Base-by-base conservation (phyloP, 352 stramenopile genomes). In the Globisporangium yorkense region DNA sequence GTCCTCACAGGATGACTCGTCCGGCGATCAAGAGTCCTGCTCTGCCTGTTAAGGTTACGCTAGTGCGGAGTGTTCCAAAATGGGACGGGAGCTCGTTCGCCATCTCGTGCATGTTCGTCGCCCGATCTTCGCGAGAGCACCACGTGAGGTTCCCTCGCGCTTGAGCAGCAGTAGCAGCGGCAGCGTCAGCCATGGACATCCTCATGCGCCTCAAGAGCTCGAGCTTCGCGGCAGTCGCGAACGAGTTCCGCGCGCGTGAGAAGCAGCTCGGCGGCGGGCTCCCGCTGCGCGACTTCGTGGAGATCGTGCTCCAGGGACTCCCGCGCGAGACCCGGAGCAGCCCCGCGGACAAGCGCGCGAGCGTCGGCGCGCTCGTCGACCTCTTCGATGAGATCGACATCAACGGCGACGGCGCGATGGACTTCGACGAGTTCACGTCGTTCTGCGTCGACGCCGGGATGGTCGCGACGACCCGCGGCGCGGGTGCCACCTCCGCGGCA, bases 341-440 rank as follows among this genome's bases (percentile, higher is more conserved):
- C 41, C 18, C n/a, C 1, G 68, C 75, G 10, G 81, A 88, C 35
- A 87, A 87, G 47, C 54, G 59, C 41, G 69, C 70, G 0, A 84
- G 71, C 52, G 65, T 93, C 8, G 77, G 62, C 54, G 78, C 79
- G 21, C 70, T 93, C 12, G 64, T 91, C 9, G 83, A 92, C 40
- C 66, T 92, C 12, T 96, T 96, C 39, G 79, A 94, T 31, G 77
- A 88, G 59, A 96, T 96, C 50, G 86, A 96, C 61, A 89, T 92
- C 63, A 96, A 96, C 48, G 86, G 86, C 29, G 86, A 96, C 41
- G 83, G 84, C 6, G 71, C 71, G 3, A 87, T 94, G 70, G 86
- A 96, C 46, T 93, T 92, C 54, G 81, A 89, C 27, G 86, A 96
- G 63, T 92, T 94, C 55, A 93, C 86, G 45, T 89, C 77, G 24